Evolutionary conservation across 352 stramenopile genomes (phyloP), one percentile per base, ranked within the genome.

Genomic region (Nothophytophthora sp.): DNA sequence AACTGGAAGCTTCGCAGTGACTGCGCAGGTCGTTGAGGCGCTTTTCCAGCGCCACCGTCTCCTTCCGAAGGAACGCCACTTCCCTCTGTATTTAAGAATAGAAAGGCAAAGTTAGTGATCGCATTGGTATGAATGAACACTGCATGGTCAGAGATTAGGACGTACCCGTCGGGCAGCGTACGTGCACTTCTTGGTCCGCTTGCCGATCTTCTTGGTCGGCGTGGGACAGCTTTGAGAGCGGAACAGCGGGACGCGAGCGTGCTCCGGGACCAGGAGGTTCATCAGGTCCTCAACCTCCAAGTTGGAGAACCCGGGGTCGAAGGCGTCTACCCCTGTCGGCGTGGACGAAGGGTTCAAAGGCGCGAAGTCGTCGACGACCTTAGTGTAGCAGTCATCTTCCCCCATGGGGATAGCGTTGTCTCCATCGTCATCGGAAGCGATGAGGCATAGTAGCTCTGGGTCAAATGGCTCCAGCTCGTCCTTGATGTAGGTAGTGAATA

Each of bases 161-260:
- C 68, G 47, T 57, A 77, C 68, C 37, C 72, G 70, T 50, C 74
- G 67, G 44, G 74, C 66, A 3, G 71, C 74, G 55, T 86, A 86
- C 1, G 74, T 86, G 69, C 74, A 86, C 43, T 86, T 86, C 36
- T 81, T 81, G 35, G 50, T 67, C 38, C 67, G 64, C 37, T 72
- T 76, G 18, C 35, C 39, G 18, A 59, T 27, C 39, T 78, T 76
- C 50, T 61, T 67, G 24, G 63, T 48, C 5, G 52, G 49, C 16
- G 67, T 64, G 19, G 36, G 65, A 19, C 29, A 60, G 36, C 51
- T 56, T 22, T 50, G 53, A n/a, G 66, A 29, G 15, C 18, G 20
- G 11, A 71, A 52, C 5, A 42, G 39, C 29, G 62, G 47, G 10
- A 64, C 64, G 5, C 49, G 53, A 2, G 66, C 32, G 16, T 33